These are phyloP conservation scores for Candida insectalens DNA, from an alignment of 805 yeast genomes.

Conservation along the genomic window DNA sequence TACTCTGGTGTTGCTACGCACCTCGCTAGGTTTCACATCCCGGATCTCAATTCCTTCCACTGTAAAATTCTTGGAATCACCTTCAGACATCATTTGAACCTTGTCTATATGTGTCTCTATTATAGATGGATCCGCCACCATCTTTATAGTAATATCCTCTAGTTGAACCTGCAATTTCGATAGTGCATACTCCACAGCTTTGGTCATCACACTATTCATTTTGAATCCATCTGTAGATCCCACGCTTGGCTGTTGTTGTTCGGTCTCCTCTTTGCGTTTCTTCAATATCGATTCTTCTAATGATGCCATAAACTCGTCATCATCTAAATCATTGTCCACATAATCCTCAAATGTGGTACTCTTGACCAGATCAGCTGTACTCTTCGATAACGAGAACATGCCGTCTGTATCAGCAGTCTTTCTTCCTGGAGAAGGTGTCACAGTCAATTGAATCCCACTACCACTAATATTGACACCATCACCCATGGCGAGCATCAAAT, in stretches of 20 bases:
- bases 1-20: background rate
- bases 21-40: conserved; percentile 27
- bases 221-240: conserved; percentile 9
- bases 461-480: conserved; percentile 64
- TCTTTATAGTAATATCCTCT: conserved; percentile 33
- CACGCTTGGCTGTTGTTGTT: conserved; percentile 4
- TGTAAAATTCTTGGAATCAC: conserved; percentile 35
- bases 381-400: conserved; percentile 51
- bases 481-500: conserved; percentile 51
- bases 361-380: conserved; percentile 66
- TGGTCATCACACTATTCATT: conserved; percentile 47
- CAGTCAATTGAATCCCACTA: conserved; percentile 40
- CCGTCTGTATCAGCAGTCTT: conserved; percentile 15
- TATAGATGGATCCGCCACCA: conserved; percentile 37
- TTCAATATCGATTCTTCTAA: conserved; percentile 4
- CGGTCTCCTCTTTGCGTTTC: conserved; percentile 5
- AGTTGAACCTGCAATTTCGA: conserved; percentile 48
- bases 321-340: conserved; percentile 16
- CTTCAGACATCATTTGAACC: conserved; percentile 28
- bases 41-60: conserved; percentile 31
- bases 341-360: conserved; percentile 39
- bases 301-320: conserved; percentile 14
- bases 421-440: conserved; percentile 25
- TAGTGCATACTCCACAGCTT: conserved; percentile 59
- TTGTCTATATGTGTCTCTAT: conserved; percentile 24